Evolutionary conservation across 495 filamentous ascomycete genomes (phyloP).

Genomic region (Xylaria telfairii): DNA sequence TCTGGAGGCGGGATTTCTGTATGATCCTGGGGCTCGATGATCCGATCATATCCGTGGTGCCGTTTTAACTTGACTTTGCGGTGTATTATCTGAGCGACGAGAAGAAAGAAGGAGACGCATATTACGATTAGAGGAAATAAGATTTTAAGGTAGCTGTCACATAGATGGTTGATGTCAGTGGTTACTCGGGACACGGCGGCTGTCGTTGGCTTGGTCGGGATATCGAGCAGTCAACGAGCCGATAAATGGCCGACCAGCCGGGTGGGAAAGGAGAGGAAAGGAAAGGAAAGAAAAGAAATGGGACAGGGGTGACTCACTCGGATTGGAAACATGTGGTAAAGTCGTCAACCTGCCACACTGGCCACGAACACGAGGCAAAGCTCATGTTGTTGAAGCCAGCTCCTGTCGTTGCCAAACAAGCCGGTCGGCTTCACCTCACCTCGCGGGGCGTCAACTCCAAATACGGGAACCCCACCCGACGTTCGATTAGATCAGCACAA

Average conservation of each 20-base stretch:
- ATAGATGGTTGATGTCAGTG: conserved; percentile 30
- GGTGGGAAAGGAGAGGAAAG: neutral
- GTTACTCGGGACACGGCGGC: conserved; percentile 21
- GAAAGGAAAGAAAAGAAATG: conserved; percentile 12
- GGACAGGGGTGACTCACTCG: conserved; percentile 72
- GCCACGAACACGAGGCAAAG: conserved; percentile 77
- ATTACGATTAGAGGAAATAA: conserved; percentile 78
- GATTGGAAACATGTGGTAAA: conserved; percentile 85
- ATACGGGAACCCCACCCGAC: conserved; percentile 14
- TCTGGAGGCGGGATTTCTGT: conserved; percentile 54
- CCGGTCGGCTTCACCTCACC: conserved; percentile 12
- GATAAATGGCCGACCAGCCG: neutral
- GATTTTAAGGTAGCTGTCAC: conserved; percentile 80
- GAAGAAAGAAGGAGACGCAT: conserved; percentile 70
- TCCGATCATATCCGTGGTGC: conserved; percentile 54
- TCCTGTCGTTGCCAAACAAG: conserved; percentile 8
- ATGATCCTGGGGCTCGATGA: conserved; percentile 52
- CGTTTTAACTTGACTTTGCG: conserved; percentile 55
- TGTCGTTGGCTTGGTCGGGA: conserved; percentile 8
- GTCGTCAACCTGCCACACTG: conserved; percentile 88
- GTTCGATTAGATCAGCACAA: conserved; percentile 3
- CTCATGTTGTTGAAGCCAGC: conserved; percentile 42
- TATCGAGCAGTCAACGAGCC: neutral
- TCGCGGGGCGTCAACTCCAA: conserved; percentile 21
- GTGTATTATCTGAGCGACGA: conserved; percentile 61